Base-by-base conservation (phyloP, 139 green algal genomes). In the Closterium sp. region DNA sequence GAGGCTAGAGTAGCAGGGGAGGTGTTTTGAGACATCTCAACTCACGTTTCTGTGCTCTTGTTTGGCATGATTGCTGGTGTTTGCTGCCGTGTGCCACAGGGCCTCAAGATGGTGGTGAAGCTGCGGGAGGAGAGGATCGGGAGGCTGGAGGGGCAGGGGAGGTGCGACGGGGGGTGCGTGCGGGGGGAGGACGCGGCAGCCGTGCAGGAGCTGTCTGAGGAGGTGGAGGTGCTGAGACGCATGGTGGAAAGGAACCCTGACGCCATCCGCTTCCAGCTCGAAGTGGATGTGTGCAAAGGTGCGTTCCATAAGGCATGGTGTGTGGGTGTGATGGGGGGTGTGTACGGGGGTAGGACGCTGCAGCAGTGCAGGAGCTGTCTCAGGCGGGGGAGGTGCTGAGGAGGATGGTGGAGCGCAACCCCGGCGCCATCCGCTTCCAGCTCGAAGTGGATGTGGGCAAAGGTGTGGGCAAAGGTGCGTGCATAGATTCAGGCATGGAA, bases 71-170 rank as follows among this genome's bases (percentile, higher is more conserved):
- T 34, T 12, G 21, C 16, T 12, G 23, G 33, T 33, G 33, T 89
- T 7, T 89, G 36, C 19, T 32, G 19, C 34, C 30, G 86, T 12
- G 23, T 89, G 36, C 31, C 34, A 66, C 90, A 94, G 86, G 86
- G 69, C 1, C 85, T 91, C n/a, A 92, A 94, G 83, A 92, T 95
- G 91, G 90, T 94, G n/a, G 19, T 94, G 8, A 30, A 38, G n/a
- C 34, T 95, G 33, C 91, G 93, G 35, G 91, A 95, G 32, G 55
- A 91, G 2, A 84, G 83, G 34, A 90, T 94, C 38, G 91, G 89
- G 43, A 85, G 83, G 5, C 25, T 90, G 86, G 69, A 23, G 84
- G 32, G 10, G 25, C 32, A 28, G 28, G 89, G 66, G 25, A 28
- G 69, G 25, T n/a, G n/a, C 66, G 83, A 28, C 16, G 64, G 33